Base-by-base conservation (phyloP, 129 eudicot genomes). In the Tagetes erecta region DNA sequence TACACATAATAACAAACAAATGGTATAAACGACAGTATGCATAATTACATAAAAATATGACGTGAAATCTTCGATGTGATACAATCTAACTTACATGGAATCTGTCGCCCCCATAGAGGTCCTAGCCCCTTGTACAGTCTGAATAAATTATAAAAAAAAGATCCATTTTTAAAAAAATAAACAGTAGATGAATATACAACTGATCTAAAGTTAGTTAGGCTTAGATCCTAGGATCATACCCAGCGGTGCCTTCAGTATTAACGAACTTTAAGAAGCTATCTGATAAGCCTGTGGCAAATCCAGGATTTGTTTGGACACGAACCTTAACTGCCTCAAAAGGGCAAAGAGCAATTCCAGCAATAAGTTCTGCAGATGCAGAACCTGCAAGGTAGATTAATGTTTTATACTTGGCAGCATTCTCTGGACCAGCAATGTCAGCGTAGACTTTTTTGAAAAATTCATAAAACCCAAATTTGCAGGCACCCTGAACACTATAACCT, bases 291-390 rank as follows among this genome's bases (percentile, higher is more conserved):
- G 69, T 85, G 65, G 98, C 96, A 67, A 92, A 92, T 65, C 92
- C 90, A 30, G 98, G 96, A 75, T 92, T 95, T 64, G 98, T 92
- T 80, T 92, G 98, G 38, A 92, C 85, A 52, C 98, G 96, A 81
- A 92, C 98, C 86, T 92, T 92, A 14, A 89, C 90, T 0, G 98
- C 98, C 86, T 92, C 98, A 5, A 92, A 84, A 64, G 98, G 98
- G 63, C 96, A 92, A 36, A 92, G 96, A 8, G 95, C 96, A 31
- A 92, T 72, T 71, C 88, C 96, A 46, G 98, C 98, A 83, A 92
- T 85, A 6, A 87, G 74, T 82, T 92, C 95, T 46, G 92, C 94
- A 47, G 98, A 92, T 5, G 98, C 98, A 70, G 96, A 89, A 20
- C 96, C 98, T 20, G 92, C 98, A 53, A 92, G 92, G 80, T 73